These are phyloP conservation scores for Tetraselmis chui DNA, from an alignment of 139 green algal species.

Conservation along the genomic window DNA sequence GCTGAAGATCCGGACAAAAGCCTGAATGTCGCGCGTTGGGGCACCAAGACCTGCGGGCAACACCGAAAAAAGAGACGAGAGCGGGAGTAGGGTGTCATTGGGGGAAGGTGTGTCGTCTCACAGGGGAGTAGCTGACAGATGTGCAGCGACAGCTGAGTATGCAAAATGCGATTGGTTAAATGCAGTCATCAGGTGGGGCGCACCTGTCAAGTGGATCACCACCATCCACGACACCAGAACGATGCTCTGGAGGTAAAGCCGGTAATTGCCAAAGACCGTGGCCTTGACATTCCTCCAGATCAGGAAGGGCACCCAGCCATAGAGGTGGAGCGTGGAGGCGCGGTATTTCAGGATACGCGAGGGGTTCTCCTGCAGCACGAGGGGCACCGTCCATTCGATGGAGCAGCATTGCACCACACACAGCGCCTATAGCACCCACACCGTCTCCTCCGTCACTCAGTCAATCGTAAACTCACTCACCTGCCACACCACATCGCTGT, in stretches of 20 bases:
- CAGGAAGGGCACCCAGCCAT: constrained; percentile 25
- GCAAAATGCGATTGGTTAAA: too few relatives aligned
- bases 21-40: constrained; percentile 8
- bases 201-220: constrained; percentile 19
- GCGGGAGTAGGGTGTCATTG: too few relatives aligned
- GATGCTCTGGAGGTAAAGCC: constrained; percentile 24
- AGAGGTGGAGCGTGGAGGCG: constrained; percentile 19
- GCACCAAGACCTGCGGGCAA: not conserved
- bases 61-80: too few relatives aligned
- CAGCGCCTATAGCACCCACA: too few relatives aligned
- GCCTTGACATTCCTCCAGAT: constrained; percentile 22
- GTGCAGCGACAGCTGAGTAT: too few relatives aligned
- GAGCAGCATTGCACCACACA: not conserved
- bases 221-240: constrained; percentile 7
- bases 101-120: too few relatives aligned
- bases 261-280: constrained; percentile 23
- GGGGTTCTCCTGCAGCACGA: constrained; percentile 23
- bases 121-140: too few relatives aligned
- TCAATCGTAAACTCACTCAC: not conserved
- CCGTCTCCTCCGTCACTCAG: not conserved
- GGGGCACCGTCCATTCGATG: too few relatives aligned
- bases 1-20: constrained; percentile 21
- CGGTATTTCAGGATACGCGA: constrained; percentile 21
- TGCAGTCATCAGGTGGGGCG: not conserved
- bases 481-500: not conserved